These are phyloP conservation scores for Scutellaria baicalensis DNA, from an alignment of 257 asterid species.

Conservation along the genomic window DNA sequence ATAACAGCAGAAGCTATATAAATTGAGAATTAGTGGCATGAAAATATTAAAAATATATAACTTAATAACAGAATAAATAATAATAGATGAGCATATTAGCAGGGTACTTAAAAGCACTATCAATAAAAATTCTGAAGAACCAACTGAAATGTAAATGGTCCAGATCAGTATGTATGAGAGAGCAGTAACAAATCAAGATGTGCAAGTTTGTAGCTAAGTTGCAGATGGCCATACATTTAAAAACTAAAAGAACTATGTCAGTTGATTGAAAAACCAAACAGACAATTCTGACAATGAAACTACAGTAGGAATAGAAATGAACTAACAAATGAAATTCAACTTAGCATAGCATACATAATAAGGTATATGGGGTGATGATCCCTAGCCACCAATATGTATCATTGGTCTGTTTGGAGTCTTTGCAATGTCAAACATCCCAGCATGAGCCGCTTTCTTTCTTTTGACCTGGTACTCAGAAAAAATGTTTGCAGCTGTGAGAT, in stretches of 20 bases:
- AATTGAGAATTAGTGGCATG: neutral
- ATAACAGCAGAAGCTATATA: neutral
- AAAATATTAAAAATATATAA: too few species aligned
- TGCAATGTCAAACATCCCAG: slow-evolving; percentile 92
- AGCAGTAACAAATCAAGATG: neutral
- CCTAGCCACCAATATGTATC: slow-evolving; percentile 93
- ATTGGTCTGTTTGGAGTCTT: slow-evolving; percentile 94
- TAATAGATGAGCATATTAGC: neutral
- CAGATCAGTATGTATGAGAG: neutral
- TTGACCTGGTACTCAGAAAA: slow-evolving; percentile 48
- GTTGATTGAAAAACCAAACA: neutral
- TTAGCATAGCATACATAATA: slow-evolving; percentile 10
- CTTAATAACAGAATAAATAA: too few species aligned
- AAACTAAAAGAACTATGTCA: neutral
- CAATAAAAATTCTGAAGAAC: too few species aligned
- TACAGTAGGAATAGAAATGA: neutral
- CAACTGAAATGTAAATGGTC: too few species aligned
- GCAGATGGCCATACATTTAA: neutral
- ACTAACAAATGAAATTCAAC: neutral
- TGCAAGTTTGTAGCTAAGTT: neutral
- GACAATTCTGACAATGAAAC: neutral
- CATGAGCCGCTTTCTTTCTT: slow-evolving; percentile 94
- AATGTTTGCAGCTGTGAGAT: slow-evolving; percentile 11
- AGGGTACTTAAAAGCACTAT: too few species aligned
- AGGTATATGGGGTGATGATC: neutral